Base-by-base conservation (phyloP, 1,284 basidiomycete genomes). In the Erythrobasidium hasegawianum region DNA sequence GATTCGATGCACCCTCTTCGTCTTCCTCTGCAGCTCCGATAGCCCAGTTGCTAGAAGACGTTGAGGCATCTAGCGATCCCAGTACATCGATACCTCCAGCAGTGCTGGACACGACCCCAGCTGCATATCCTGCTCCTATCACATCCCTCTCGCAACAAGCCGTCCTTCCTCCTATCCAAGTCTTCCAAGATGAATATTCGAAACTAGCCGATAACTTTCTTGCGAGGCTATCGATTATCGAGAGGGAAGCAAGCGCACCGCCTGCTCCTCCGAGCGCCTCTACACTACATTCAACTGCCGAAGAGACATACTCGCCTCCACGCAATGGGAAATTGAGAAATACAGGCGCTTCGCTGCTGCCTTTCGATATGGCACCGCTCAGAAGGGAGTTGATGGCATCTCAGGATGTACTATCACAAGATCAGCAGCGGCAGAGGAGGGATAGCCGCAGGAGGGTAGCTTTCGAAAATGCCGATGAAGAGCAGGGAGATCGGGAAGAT, bases 121-220 rank as follows among this genome's bases (percentile, higher is more conserved):
- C 54, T 22, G 11, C 38, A 16, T 9, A 47, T 20, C 61, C 26
- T 29, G n/a, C 18, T 41, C 59, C 29, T 4, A 10, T 24, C 33
- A 52, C 16, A 2, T 27, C 55, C n/a, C 20, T 22, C 55, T 22
- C 20, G 8, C n/a, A 18, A 18, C n/a, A 40, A 39, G 55, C 38
- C 27, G 27, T 20, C 29, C 29, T 26, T 8, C 20, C 18, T 22
- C 20, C 27, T 20, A 38, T 7, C 26, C 55, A 26, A 27, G 24
- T 40, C 13, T 29, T 29, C 9, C 13, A 38, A 29, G 39, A 55
- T 13, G 27, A 39, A 13, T 62, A 50, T 43, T 18, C 26, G 18
- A 22, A 50, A 26, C 45, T 57, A 29, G 62, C 62, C 22, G 62
- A 65, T n/a, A 45, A 58, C 24, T 65, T 65, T 55, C 47, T 65